phyloP scores from a whole-genome alignment of 2,329 filamentous ascomycete species.

The Claviceps cyperi region DNA sequence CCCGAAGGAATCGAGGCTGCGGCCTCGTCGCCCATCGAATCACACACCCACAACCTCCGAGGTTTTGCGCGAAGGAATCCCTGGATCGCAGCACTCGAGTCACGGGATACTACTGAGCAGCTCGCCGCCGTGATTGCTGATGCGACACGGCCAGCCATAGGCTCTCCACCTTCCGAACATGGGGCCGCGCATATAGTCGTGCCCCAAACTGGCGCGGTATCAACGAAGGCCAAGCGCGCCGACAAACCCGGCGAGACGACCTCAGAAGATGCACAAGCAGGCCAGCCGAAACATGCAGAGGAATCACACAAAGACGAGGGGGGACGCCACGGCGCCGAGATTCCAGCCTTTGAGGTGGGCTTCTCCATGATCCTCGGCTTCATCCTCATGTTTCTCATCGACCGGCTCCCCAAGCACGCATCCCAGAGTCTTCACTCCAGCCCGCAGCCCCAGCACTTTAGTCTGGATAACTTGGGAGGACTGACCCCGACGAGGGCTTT shows the following conservation, averaged over 20 bases:
- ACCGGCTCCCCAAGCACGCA: constrained; percentile 65
- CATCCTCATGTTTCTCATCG: constrained; percentile 91
- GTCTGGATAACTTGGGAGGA: constrained; percentile 62
- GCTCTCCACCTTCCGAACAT: not conserved
- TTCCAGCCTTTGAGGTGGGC: constrained; percentile 67
- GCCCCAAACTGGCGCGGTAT: not conserved
- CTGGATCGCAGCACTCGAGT: constrained; percentile 13
- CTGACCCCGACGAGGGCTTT: constrained; percentile 20
- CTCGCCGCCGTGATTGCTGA: constrained; percentile 10
- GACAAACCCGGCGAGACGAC: not conserved
- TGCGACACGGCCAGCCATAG: not conserved
- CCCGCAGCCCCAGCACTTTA: constrained; percentile 69
- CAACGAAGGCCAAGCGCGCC: not conserved
- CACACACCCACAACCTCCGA: constrained; percentile 23
- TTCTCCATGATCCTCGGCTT: constrained; percentile 79
- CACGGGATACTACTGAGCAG: constrained; percentile 12
- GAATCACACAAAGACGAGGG: constrained; percentile 19
- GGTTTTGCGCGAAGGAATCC: constrained; percentile 19
- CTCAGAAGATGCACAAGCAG: not conserved
- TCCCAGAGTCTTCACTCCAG: constrained; percentile 48
- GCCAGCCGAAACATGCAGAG: constrained; percentile 8
- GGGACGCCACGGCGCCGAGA: constrained; percentile 16
- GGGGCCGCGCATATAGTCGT: not conserved
- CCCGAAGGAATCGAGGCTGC: constrained; percentile 91
- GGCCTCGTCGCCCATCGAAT: constrained; percentile 39